Conservation (phyloP, 371 early-diverging fungal genomes). For the Parasitella parasitica region DNA sequence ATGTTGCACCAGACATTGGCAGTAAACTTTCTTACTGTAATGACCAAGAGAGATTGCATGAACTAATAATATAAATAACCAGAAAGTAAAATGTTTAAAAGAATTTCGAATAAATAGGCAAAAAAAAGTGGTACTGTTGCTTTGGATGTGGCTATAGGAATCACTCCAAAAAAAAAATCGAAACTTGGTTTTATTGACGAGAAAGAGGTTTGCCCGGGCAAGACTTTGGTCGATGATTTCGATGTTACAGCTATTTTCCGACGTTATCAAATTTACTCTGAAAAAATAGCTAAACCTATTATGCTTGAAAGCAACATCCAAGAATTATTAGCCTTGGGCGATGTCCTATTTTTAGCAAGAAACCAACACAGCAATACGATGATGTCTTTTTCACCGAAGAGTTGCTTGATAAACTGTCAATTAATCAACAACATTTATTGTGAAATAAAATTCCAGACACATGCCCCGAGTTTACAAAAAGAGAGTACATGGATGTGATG, state of each 20-base stretch:
- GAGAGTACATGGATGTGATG: constrained; percentile 11
- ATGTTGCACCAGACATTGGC: too few relatives aligned
- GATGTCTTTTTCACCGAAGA: constrained; percentile 7
- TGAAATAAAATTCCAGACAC: constrained; percentile 6
- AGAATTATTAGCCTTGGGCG: constrained; percentile 18
- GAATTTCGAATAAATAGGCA: too few relatives aligned
- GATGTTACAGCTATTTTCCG: constrained; percentile 16
- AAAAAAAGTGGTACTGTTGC: too few relatives aligned
- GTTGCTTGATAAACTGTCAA: constrained; percentile 11
- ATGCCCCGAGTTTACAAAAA: constrained; percentile 12
- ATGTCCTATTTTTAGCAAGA: constrained; percentile 13
- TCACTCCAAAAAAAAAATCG: too few relatives aligned
- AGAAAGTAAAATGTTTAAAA: too few relatives aligned
- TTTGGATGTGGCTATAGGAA: too few relatives aligned
- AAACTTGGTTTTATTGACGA: too few relatives aligned
- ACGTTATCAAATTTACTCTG: constrained; percentile 9
- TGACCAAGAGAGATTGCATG: too few relatives aligned
- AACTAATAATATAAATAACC: too few relatives aligned
- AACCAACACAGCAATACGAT: constrained; percentile 14
- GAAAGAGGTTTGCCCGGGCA: too few relatives aligned
- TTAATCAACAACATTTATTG: constrained; percentile 6
- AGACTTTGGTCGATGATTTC: background rate
- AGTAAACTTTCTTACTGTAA: too few relatives aligned
- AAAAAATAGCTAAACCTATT: constrained; percentile 7
- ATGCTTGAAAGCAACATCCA: constrained; percentile 11